phyloP scores from a whole-genome alignment of 352 stramenopile species.

The Paralagenidium karlingii region DNA sequence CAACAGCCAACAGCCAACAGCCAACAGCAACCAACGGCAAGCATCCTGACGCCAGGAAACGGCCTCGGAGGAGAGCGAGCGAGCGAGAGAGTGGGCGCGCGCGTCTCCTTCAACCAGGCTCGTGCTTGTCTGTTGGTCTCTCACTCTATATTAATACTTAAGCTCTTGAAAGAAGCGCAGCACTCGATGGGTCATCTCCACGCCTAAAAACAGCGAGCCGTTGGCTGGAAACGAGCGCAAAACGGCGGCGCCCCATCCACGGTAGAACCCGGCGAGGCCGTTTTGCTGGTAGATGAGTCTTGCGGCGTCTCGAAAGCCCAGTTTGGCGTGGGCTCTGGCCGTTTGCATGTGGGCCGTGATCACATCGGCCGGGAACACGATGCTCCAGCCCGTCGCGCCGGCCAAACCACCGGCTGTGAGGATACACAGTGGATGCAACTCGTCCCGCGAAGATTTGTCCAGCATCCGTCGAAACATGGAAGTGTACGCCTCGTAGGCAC shows the following conservation, averaged over 20 bases:
- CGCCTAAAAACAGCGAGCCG: conserved; percentile 80
- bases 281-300: conserved; percentile 46
- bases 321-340: conserved; percentile 8
- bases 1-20: too few relatives aligned
- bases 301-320: conserved; percentile 33
- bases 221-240: conserved; percentile 81
- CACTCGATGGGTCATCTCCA: conserved; percentile 76
- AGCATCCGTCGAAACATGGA: conserved; percentile 27
- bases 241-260: conserved; percentile 73
- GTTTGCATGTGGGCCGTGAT: conserved; percentile 82
- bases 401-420: conserved; percentile 65
- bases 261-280: conserved; percentile 73
- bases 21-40: too few relatives aligned
- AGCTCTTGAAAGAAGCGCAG: conserved; percentile 46
- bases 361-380: conserved; percentile 79
- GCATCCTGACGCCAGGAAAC: too few relatives aligned
- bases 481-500: conserved; percentile 67
- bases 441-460: conserved; percentile 44
- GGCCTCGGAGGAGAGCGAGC: too few relatives aligned
- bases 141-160: too few relatives aligned
- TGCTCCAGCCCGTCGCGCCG: conserved; percentile 65
- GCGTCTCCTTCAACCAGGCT: too few relatives aligned
- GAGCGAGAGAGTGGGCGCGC: too few relatives aligned
- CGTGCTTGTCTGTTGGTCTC: too few relatives aligned
- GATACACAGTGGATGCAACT: conserved; percentile 60